Base-by-base conservation (phyloP, 2,329 filamentous ascomycete species). In the Capronia epimyces region DNA sequence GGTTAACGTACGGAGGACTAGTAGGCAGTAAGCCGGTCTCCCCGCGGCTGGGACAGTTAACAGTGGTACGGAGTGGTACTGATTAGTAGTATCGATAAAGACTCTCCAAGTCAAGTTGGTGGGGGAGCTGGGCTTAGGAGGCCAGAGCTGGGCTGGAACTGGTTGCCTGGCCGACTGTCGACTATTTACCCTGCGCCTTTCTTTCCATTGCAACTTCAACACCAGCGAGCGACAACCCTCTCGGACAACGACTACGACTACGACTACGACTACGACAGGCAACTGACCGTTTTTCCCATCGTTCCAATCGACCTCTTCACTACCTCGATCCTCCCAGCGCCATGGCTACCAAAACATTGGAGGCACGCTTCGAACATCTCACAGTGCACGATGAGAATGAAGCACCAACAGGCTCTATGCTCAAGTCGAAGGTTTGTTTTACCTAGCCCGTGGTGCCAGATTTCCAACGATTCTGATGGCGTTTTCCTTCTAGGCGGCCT, bases 381-480 rank as follows among this genome's bases (percentile, higher is more conserved):
- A 85, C 87, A 16, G 87, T 96, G 56, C 85, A 87, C 62, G 90
- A 96, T 65, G 90, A 95, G 71, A 94, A 91, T 65, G 84, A 88
- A 52, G 70, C 74, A 25, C 72, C 72, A 48, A 76, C 80, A 57
- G 74, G 71, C 56, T 58, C 67, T 21, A 83, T 86, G 67, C 75
- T 81, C 60, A 95, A 94, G 71, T 70, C 81, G 55, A 95, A 95
- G 82, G 89, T 91, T 75, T 50, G 66, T 29, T 18, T 20, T 22
- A 31, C 13, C 24, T 47, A 10, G 13, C 18, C 3, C 31, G 9
- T 5, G 20, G 8, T 24, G 39, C n/a, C 25, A 16, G 13, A 6
- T 3, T 20, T 8, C 8, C 15, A 3, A 15, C 13, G n/a, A 25
- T 42, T 21, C 18, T 49, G 40, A 41, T 21, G 10, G 15, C 22